phyloP scores from a whole-genome alignment of 129 eudicot species.

The Arctium lappa region DNA sequence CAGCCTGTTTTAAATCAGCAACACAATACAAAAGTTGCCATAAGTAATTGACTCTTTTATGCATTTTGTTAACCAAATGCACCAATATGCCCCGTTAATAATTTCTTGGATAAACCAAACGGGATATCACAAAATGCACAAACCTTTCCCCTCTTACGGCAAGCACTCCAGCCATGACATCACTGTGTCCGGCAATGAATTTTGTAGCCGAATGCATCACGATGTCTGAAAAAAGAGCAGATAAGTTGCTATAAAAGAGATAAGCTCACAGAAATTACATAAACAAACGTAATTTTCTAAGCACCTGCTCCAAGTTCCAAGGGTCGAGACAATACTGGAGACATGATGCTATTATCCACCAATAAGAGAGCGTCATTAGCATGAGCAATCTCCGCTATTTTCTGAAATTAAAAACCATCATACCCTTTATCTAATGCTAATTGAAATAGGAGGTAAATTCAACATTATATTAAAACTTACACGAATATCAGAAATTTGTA shows the following conservation, averaged over 20 bases:
- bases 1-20: conserved; percentile 43
- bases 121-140: background rate
- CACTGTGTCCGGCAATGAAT: conserved; percentile 96
- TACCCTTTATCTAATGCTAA: background rate
- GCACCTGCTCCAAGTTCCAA: conserved; percentile 96
- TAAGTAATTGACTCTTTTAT: background rate
- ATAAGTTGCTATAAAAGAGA: background rate
- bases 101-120: background rate
- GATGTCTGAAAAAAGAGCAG: conserved; percentile 53
- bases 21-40: background rate
- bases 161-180: conserved; percentile 96
- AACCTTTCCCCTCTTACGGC: conserved; percentile 94
- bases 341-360: conserved; percentile 97
- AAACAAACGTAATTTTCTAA: background rate
- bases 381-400: conserved; percentile 88
- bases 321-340: conserved; percentile 87
- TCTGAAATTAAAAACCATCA: conserved; percentile 41
- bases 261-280: conserved; percentile 1
- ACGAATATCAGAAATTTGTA: conserved; percentile 84
- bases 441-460: background rate
- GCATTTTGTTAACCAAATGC: conserved; percentile 2
- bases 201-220: conserved; percentile 99
- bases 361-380: conserved; percentile 83
- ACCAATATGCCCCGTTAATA: background rate
- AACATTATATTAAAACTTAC: conserved; percentile 37